Evolutionary conservation across 2,329 filamentous ascomycete species (phyloP), one percentile per base, ranked within the genome.

Genomic region (Pseudocercospora eumusae): DNA sequence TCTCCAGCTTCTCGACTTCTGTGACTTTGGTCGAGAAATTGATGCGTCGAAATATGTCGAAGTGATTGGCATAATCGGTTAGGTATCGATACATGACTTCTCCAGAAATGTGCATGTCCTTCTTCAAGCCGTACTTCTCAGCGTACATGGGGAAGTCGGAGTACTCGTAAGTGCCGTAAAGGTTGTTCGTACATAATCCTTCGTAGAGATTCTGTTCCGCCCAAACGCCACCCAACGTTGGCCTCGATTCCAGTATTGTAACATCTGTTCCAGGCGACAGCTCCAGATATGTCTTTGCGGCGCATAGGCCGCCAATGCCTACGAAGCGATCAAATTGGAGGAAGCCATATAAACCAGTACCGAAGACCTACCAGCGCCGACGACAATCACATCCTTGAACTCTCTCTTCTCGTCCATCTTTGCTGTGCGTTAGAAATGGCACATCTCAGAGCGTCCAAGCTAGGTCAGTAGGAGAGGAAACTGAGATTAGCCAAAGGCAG

Each of bases 111-210:
- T 88, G 85, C 57, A 86, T 71, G 10, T 82, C 83, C 3, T 71
- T 66, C 56, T 79, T 75, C 27, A 82, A 77, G 20, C 73, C 76
- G 60, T 79, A 79, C 6, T 78, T 63, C 1, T 74, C 74, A 1
- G 65, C 62, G 2, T 65, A 61, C 85, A 92, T 88, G 25, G 88
- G 87, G 60, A 89, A 90, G 68, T 90, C 89, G 0, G 84, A 84
- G 68, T 84, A 92, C 73, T 92, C 88, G 67, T 87, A 90, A 0
- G 85, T 88, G 1, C 89, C 88, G 7, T 87, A 73, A 72, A 90
- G 82, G 69, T 92, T 92, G 75, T 93, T 92, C 57, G 84, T 86
- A 69, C 86, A 88, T 56, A 93, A 80, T 1, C 84, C 85, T 0
- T 86, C 84, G 71, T 92, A 88, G 0, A 91, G 75, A 1, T 88